Evolutionary conservation across 1,284 basidiomycete genomes (phyloP).

Genomic region (Cutaneotrichosporon cutaneum): DNA sequence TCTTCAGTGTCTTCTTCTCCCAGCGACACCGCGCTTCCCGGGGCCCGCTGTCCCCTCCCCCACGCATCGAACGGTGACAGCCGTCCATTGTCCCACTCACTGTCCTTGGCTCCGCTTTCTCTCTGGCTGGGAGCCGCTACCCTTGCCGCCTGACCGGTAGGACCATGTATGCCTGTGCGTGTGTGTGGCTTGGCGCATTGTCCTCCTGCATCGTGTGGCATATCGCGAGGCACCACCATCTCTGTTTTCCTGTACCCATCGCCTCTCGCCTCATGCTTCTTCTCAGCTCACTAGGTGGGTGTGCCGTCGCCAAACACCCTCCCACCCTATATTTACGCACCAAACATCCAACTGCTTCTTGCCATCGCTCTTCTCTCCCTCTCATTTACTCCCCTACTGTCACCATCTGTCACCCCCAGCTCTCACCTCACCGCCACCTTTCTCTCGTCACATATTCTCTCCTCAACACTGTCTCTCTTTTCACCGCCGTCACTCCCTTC

Average conservation of each 20-base stretch:
- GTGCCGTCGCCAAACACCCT: not conserved
- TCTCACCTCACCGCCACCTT: not conserved
- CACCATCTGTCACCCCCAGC: not conserved
- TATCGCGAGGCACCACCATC: not conserved
- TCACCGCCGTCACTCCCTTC: no score
- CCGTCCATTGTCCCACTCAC: not conserved
- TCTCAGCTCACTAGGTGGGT: no score
- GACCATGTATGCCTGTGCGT: not conserved
- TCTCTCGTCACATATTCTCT: not conserved
- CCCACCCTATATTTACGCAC: not conserved
- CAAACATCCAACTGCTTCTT: not conserved
- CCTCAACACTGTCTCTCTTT: not conserved
- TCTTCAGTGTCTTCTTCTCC: no score
- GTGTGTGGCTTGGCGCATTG: not conserved
- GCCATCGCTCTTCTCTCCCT: not conserved
- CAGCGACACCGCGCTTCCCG: no score
- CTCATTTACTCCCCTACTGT: not conserved
- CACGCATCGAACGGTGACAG: not conserved
- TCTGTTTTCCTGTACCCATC: not conserved
- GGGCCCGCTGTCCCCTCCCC: not conserved
- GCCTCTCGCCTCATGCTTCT: not conserved
- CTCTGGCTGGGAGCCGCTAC: not conserved
- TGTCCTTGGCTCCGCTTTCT: not conserved
- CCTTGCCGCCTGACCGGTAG: not conserved
- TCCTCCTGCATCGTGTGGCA: not conserved